A percentile compares a stretch with the other conserved stretches of the same genome.
Conservation (phyloP, 2,329 filamentous ascomycete genomes). For the Fusarium poae region DNA sequence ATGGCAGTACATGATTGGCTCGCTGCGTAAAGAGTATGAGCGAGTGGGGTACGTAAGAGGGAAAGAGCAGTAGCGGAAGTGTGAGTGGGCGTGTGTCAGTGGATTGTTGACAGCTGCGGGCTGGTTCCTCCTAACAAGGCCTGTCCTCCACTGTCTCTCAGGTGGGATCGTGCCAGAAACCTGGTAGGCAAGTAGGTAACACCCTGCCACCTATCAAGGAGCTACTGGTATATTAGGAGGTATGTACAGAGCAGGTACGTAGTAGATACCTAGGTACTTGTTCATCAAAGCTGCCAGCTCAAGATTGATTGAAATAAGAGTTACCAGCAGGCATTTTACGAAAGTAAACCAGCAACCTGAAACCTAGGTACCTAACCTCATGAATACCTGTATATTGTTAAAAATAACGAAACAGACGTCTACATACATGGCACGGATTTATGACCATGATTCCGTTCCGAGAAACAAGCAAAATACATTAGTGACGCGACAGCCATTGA, state of each 20-base stretch:
- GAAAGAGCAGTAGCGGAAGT: conserved; percentile 35
- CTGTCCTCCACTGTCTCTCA: conserved; percentile 44
- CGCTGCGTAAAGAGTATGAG: conserved; percentile 17
- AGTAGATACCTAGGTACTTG: neutral
- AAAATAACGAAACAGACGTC: neutral
- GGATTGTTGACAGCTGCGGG: conserved; percentile 47
- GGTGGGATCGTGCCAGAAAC: conserved; percentile 46
- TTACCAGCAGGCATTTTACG: conserved; percentile 1
- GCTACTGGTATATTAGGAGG: neutral
- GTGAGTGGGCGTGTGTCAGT: conserved; percentile 46
- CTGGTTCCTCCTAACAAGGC: conserved; percentile 44
- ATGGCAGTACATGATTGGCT: conserved; percentile 12
- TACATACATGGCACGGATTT: conserved; percentile 5
- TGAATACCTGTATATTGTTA: neutral
- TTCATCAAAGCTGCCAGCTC: neutral
- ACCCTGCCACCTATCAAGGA: conserved; percentile 31
- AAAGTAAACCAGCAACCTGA: neutral
- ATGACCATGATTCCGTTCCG: conserved; percentile 1
- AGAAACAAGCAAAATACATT: conserved; percentile 13
- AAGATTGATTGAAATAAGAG: neutral
- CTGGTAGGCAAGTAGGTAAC: conserved; percentile 36
- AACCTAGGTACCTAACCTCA: neutral
- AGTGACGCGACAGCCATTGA: conserved; percentile 28
- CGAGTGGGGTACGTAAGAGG: conserved; percentile 40
- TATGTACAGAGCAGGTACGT: neutral